A percentile compares a stretch with the other conserved stretches of the same genome.
Conservation (phyloP, 2,329 filamentous ascomycete genomes). For the Berkeleyomyces basicola region DNA sequence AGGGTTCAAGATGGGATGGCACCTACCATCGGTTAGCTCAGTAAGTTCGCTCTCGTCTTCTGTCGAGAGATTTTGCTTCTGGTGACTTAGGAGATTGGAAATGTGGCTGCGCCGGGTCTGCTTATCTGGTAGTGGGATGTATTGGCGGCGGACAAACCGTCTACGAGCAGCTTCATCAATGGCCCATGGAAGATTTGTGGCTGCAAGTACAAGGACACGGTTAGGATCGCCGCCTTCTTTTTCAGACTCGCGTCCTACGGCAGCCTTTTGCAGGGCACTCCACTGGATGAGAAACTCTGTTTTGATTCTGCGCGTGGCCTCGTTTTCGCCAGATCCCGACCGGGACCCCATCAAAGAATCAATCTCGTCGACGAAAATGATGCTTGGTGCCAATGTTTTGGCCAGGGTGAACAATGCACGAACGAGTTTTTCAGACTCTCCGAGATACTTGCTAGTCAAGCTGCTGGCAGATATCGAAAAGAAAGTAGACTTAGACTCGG, state of each 20-base stretch:
- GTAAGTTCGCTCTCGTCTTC: slow-evolving; percentile 60
- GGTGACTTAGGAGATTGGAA: slow-evolving; percentile 62
- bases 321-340: slow-evolving; percentile 71
- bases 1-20: slow-evolving; percentile 9
- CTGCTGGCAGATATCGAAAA: slow-evolving; percentile 94
- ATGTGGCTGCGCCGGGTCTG: slow-evolving; percentile 68
- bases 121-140: slow-evolving; percentile 82
- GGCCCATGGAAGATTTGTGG: slow-evolving; percentile 92
- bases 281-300: slow-evolving; percentile 97
- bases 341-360: slow-evolving; percentile 80
- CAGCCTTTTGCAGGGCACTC: slow-evolving; percentile 84
- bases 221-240: slow-evolving; percentile 51
- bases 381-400: slow-evolving; percentile 75
- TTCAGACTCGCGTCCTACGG: slow-evolving; percentile 55
- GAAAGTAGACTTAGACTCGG: slow-evolving; percentile 86
- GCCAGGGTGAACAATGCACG: slow-evolving; percentile 82
- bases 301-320: slow-evolving; percentile 85
- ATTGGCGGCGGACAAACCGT: slow-evolving; percentile 82
- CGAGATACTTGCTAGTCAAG: slow-evolving; percentile 87
- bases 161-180: slow-evolving; percentile 90
- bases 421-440: slow-evolving; percentile 92
- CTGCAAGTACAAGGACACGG: slow-evolving; percentile 79
- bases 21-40: slow-evolving; percentile 64
- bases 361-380: slow-evolving; percentile 98
- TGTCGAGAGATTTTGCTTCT: slow-evolving; percentile 64